A percentile compares a stretch with the other conserved stretches of the same genome.
phyloP scores from a whole-genome alignment of 177 flowering plant genomes.

The Vitis hybrid region DNA sequence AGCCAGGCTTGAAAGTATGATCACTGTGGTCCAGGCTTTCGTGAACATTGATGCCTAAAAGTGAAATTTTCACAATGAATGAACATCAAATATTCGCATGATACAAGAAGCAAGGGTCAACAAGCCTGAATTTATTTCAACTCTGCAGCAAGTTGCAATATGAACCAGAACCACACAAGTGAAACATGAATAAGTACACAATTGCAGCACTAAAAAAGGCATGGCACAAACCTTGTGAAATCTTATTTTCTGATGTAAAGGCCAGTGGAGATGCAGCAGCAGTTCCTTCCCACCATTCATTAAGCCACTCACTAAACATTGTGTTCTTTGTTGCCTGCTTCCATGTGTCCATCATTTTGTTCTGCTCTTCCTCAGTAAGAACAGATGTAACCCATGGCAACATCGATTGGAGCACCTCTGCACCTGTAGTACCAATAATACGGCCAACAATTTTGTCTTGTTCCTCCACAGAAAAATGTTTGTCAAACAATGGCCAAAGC shows the following conservation, averaged over 20 bases:
- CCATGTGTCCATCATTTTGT: constrained; percentile 92
- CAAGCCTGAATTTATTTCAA: background rate
- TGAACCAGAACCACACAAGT: background rate
- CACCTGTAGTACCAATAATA: constrained; percentile 93
- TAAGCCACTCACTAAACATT: constrained; percentile 96
- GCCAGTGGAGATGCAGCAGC: constrained; percentile 33
- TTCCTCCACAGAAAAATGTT: constrained; percentile 86
- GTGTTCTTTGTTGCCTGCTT: constrained; percentile 92
- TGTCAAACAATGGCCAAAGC: constrained; percentile 90
- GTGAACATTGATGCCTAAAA: constrained; percentile 44
- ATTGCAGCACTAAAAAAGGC: background rate
- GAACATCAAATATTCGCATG: background rate
- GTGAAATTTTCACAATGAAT: background rate
- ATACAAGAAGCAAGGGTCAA: background rate
- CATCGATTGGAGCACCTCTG: constrained; percentile 95
- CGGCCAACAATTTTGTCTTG: constrained; percentile 93
- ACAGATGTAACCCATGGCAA: constrained; percentile 96
- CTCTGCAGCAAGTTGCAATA: background rate
- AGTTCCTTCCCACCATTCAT: constrained; percentile 89
- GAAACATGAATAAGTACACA: background rate
- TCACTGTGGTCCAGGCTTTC: constrained; percentile 64
- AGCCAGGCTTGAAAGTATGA: constrained; percentile 87
- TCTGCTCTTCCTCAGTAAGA: constrained; percentile 91
- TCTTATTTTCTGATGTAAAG: constrained; percentile 37
- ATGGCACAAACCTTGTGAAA: constrained; percentile 49